Base-by-base conservation (phyloP, 306 rosid genomes). In the Abrus precatorius region DNA sequence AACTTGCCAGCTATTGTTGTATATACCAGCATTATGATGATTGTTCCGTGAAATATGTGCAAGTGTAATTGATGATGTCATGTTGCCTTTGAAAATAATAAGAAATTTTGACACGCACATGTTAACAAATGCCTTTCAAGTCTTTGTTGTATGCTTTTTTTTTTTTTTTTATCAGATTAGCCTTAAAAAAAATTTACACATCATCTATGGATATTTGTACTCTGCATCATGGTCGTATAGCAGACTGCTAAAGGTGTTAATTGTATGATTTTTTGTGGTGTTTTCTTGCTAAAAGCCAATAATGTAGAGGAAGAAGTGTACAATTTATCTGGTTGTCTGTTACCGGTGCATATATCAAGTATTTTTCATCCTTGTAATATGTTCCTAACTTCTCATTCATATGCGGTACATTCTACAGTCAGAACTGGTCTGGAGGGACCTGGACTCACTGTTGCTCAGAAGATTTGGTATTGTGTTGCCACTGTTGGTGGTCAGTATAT, bases 371-470 rank as follows among this genome's bases (percentile, higher is more conserved):
- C 53, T 76, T 49, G 56, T 67, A 50, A 3, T 10, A 1, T 68
- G n/a, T 43, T 52, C 56, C 53, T 62, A 36, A 64, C 13, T 49
- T 83, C 61, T 62, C 14, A 49, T 73, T 78, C 65, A 7, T 73
- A 5, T 78, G 7, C 69, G 87, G 13, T 84, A 41, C 68, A 65
- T 89, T 79, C 61, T n/a, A 52, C 93, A 95, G 99, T 92, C 54
- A 88, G 99, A 90, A 93, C 97, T 48, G 99, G 99, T 64, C 69
- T 93, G 82, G 99, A 96, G 89, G 99, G 99, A 84, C 95, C 98
- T 75, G 97, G 99, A 50, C 98, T 96, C 74, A 91, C 99, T 27
- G 89, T 88, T 74, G 94, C 91, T 60, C 97, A 96, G 75, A 96
- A 93, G 88, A 60, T 92, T 84, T 96, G 97, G 98, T 96, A 96